Base-by-base conservation (phyloP, 1,284 basidiomycete genomes). In the Trichosporon coremiiforme region DNA sequence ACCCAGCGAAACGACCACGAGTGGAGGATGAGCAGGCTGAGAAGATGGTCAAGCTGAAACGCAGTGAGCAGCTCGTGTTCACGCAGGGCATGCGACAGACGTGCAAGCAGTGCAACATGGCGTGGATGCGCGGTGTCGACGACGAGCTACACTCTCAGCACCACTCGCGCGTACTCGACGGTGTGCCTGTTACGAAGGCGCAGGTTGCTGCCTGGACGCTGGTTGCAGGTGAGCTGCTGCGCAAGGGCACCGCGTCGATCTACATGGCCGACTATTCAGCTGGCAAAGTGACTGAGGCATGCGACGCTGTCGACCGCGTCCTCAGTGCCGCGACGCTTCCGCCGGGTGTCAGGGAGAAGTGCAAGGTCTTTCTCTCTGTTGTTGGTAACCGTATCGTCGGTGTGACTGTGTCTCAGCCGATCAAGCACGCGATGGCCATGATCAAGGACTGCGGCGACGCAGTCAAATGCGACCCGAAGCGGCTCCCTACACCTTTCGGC, bases 111-210 rank as follows among this genome's bases (percentile, higher is more conserved):
- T 86, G 85, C 71, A 72, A 73, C 5, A 84, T 85, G 80, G 82
- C 83, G 3, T 85, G 84, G 72, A 75, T 83, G 13, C 77, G 81
- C 20, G 82, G 85, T 17, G 78, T 83, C 12, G 85, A 85, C 69
- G 77, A 83, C 15, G 68, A 67, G 0, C 65, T 82, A 10, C 85
- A 86, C 68, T 71, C 70, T 1, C 74, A 75, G 31, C 85, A 85
- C 71, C 85, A 85, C 71, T 76, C 78, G 13, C 72, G 80, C 25
- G 82, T 84, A 2, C 75, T 80, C 1, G 73, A 80, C 8, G 84
- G 84, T 0, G 79, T 83, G 31, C 72, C 80, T 4, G 38, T 45
- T 13, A 45, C 64, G 12, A 41, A 41, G 64, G 20, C 64, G 22
- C 64, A 65, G 15, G 8, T 4, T 12, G 4, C 10, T 60, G n/a